Percentiles rank a stretch among this genome's conserved stretches.
These are phyloP conservation scores for Grosmannia serpens DNA, from an alignment of 2,329 filamentous ascomycete species.

Conservation along the genomic window DNA sequence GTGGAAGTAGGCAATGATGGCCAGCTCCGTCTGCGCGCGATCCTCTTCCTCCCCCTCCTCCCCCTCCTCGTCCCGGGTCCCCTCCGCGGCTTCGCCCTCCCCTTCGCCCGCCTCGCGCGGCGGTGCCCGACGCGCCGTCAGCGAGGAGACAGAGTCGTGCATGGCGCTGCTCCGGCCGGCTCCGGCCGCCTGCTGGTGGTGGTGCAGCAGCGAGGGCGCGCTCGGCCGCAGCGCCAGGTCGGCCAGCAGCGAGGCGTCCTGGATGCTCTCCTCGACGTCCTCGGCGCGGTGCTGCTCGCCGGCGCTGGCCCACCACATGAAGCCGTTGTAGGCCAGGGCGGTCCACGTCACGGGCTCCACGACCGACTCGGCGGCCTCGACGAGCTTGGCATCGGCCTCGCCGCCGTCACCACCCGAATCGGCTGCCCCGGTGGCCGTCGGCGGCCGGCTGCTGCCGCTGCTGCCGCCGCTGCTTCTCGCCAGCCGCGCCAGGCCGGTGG, in stretches of 20 bases:
- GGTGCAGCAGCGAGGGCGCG: not conserved
- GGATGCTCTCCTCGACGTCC: constrained; percentile 44
- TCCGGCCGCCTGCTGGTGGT: not conserved
- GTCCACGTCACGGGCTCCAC: constrained; percentile 58
- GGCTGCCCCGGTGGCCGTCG: not conserved
- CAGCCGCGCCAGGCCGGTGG: constrained; percentile 46
- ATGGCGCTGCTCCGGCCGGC: constrained; percentile 16
- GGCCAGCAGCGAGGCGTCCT: constrained; percentile 44
- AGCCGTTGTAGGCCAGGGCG: constrained; percentile 66
- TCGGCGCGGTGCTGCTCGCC: constrained; percentile 57
- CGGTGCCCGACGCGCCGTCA: constrained; percentile 16
- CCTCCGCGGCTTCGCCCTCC: constrained; percentile 22
- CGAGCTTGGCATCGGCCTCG: constrained; percentile 22
- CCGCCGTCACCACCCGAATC: not conserved
- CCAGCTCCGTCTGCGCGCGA: constrained; percentile 47
- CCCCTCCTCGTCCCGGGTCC: not conserved
- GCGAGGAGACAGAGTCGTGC: constrained; percentile 32
- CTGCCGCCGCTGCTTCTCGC: constrained; percentile 6
- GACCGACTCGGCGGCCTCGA: constrained; percentile 41
- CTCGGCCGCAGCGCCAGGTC: constrained; percentile 30
- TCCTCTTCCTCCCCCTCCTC: constrained; percentile 25
- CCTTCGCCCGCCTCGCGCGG: not conserved
- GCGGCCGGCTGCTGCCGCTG: constrained; percentile 14
- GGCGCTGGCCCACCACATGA: constrained; percentile 85
- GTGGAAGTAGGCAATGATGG: constrained; percentile 73